Percentiles rank a stretch among this genome's conserved stretches.
These are phyloP conservation scores for Thamnidium elegans DNA, from an alignment of 192 early-diverging fungal genomes.

Conservation along the genomic window DNA sequence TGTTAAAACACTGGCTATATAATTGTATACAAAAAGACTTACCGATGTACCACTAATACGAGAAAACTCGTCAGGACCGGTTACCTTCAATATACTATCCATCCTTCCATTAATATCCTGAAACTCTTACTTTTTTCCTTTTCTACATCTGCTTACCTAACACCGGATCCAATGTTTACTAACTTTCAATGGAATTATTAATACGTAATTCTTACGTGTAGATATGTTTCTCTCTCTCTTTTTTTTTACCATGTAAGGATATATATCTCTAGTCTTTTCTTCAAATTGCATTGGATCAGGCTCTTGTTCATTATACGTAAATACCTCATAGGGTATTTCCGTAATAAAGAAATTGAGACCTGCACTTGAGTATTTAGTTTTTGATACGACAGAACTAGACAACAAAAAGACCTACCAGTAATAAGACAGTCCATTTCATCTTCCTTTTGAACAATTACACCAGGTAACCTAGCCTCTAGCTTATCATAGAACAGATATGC, in stretches of 20 bases:
- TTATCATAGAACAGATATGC: slow-evolving; percentile 73
- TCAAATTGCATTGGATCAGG: slow-evolving; percentile 62
- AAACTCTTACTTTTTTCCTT: background rate
- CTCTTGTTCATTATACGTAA: slow-evolving; percentile 82
- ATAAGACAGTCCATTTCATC: slow-evolving; percentile 94
- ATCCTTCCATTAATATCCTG: background rate
- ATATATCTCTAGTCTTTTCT: slow-evolving; percentile 58
- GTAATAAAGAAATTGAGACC: slow-evolving; percentile 91
- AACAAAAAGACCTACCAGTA: slow-evolving; percentile 40
- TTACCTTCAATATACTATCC: slow-evolving; percentile 86
- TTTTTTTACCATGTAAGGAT: slow-evolving; percentile 78
- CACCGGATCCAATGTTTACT: slow-evolving; percentile 97
- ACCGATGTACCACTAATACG: slow-evolving; percentile 84
- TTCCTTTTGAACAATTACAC: slow-evolving; percentile 75
- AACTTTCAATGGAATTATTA: slow-evolving; percentile 44
- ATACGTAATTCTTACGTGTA: too few species aligned
- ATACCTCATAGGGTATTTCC: slow-evolving; percentile 91
- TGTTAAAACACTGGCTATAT: slow-evolving; percentile 4
- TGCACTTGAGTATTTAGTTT: slow-evolving; percentile 7
- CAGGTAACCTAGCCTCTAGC: slow-evolving; percentile 43
- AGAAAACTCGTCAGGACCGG: slow-evolving; percentile 78
- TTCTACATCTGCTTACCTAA: slow-evolving; percentile 51
- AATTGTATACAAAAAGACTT: slow-evolving; percentile 14
- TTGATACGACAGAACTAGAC: too few species aligned
- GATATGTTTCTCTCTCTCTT: too few species aligned